phyloP scores from a whole-genome alignment of 768 basidiomycete genomes.

The Lentinula sp. region DNA sequence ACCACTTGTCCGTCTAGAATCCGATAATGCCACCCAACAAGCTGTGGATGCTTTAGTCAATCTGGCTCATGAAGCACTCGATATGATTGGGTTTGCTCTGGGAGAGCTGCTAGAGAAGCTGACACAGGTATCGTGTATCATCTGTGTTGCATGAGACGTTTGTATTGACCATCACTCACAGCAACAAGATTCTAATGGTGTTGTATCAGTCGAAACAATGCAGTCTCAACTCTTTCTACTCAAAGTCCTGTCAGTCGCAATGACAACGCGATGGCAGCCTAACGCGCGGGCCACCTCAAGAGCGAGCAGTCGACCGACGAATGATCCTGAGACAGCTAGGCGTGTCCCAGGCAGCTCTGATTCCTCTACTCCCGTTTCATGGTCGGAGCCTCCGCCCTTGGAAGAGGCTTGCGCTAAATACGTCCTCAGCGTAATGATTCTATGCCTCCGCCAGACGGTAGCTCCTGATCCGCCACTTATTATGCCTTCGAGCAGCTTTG shows the following conservation, averaged over 20 bases:
- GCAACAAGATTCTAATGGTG: constrained; percentile 10
- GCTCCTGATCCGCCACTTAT: constrained; percentile 48
- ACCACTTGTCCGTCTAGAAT: constrained; percentile 65
- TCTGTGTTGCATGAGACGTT: constrained; percentile 7
- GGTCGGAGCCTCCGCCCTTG: constrained; percentile 63
- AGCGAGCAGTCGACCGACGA: constrained; percentile 23
- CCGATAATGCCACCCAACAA: constrained; percentile 68
- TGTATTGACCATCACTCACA: constrained; percentile 2
- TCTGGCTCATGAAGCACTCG: constrained; percentile 68
- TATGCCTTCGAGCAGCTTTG: constrained; percentile 52
- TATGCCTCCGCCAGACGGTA: constrained; percentile 73
- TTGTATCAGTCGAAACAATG: constrained; percentile 54
- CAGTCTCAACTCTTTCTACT: constrained; percentile 86
- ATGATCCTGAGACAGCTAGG: constrained; percentile 17
- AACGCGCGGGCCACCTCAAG: constrained; percentile 34
- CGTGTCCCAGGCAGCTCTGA: constrained; percentile 33
- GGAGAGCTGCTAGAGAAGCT: constrained; percentile 74
- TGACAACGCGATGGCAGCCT: constrained; percentile 71
- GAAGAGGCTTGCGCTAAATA: constrained; percentile 82
- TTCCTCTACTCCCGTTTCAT: constrained; percentile 32
- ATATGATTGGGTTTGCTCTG: constrained; percentile 75
- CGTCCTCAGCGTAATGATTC: constrained; percentile 73
- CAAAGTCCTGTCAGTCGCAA: constrained; percentile 71
- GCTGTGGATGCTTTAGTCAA: constrained; percentile 77
- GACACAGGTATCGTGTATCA: constrained; percentile 48